Evolutionary conservation across 2,329 filamentous ascomycete species (phyloP), one percentile per base, ranked within the genome.

Genomic region (Xylariaceae sp.): DNA sequence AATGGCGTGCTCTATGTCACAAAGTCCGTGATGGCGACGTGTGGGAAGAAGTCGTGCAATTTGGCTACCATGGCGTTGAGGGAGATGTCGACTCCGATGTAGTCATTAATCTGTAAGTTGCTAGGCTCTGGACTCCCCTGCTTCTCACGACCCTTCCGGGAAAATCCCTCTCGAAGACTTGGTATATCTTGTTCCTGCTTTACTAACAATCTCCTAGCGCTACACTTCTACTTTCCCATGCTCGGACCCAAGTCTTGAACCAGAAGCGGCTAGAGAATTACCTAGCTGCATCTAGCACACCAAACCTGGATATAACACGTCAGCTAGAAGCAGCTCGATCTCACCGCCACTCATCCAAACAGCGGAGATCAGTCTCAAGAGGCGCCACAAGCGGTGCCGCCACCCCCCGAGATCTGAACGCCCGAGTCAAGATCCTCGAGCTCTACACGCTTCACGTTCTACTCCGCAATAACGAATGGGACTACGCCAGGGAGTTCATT

Each of bases 381-480:
- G 71, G 69, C 25, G 55, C 70, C 23, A 53, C 70, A 14, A 80
- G 78, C 48, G 88, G 88, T 47, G 83, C 89, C 33, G 83, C 89
- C 61, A 94, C 89, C 0, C 89, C 89, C 0, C 82, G 88, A 51
- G 89, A 95, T 62, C 79, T 95, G 27, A 85, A 87, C 55, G 83
- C 88, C 4, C 80, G 90, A 37, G 83, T 96, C 53, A 95, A 94
- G 70, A 87, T 98, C 34, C 80, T 98, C 40, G 93, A 98, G 68
- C 76, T 98, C 7, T 98, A 96, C 66, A 94, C 90, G 1, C 77
- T 98, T 4, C 93, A 98, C 62, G 88, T 97, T 6, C 80, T 98
- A n/a, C 83, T 92, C 5, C 80, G 89, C 42, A 97, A 96, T 57
- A 83, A 88, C 45, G 90, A 97, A 68, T 98, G 93, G 93, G 88